phyloP scores from a whole-genome alignment of 2,329 filamentous ascomycete genomes.

The Penicillium hesseltinei region DNA sequence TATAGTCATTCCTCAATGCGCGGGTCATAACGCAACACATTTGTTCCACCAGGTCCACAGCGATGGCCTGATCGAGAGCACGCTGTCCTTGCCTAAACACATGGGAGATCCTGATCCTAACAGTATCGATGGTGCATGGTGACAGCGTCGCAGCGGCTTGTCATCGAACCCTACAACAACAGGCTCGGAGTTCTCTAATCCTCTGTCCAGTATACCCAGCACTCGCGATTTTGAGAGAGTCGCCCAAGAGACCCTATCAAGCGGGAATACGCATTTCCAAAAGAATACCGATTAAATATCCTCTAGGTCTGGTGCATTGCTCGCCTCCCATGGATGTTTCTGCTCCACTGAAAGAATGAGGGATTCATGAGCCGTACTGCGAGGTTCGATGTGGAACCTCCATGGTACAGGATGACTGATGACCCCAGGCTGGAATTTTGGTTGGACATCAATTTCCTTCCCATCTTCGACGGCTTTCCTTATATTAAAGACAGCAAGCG shows the following conservation, averaged over 20 bases:
- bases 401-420: slow-evolving; percentile 30
- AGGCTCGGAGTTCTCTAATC: too few relatives aligned
- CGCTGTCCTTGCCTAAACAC: not conserved
- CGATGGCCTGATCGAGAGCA: not conserved
- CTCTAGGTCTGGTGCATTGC: slow-evolving; percentile 11
- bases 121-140: too few relatives aligned
- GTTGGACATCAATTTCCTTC: slow-evolving; percentile 34
- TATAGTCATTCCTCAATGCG: not conserved
- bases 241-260: too few relatives aligned
- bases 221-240: too few relatives aligned
- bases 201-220: too few relatives aligned
- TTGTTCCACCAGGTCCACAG: not conserved
- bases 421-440: slow-evolving; percentile 38
- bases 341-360: slow-evolving; percentile 11
- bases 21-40: not conserved
- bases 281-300: not conserved
- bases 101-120: too few relatives aligned
- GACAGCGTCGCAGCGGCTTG: not conserved
- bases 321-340: slow-evolving; percentile 13
- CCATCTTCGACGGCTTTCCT: slow-evolving; percentile 39
- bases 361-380: slow-evolving; percentile 8
- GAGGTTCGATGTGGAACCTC: slow-evolving; percentile 11
- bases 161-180: too few relatives aligned
- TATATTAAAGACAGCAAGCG: slow-evolving; percentile 50
- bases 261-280: not conserved